Evolutionary conservation across 257 asterid genomes (phyloP).

Genomic region (Solanum neorickii): DNA sequence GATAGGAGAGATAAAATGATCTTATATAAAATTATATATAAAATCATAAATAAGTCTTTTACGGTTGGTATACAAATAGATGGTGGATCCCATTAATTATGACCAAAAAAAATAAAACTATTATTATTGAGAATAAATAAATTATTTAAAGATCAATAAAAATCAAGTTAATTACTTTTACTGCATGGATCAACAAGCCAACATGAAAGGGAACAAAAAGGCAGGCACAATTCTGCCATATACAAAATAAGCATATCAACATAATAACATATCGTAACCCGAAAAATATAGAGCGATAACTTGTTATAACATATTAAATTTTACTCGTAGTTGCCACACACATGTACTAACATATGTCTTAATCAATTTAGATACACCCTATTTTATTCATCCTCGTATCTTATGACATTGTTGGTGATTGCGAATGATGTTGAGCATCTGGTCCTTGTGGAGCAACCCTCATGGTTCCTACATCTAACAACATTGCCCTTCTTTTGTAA

Average conservation of each 20-base stretch:
- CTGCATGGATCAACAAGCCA: background rate
- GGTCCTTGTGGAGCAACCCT: conserved; percentile 39
- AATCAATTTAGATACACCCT: background rate
- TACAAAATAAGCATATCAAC: background rate
- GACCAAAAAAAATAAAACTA: no score
- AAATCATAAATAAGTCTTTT: no score
- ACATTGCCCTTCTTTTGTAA: conserved; percentile 21
- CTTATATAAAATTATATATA: no score
- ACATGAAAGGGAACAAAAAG: background rate
- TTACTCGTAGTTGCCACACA: no score
- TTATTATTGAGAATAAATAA: no score
- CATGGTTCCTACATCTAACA: conserved; percentile 7
- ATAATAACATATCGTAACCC: background rate
- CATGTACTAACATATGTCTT: background rate
- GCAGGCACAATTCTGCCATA: background rate
- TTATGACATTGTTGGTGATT: background rate
- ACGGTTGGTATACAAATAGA: no score
- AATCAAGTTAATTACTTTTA: background rate
- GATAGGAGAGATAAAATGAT: no score
- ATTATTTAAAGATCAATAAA: no score
- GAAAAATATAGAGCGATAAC: background rate
- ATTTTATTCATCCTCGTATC: background rate
- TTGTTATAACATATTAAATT: background rate
- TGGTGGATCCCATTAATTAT: no score
- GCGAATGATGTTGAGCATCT: conserved; percentile 31